Evolutionary conservation across 495 filamentous ascomycete genomes (phyloP).

Genomic region (Daldinia grandis): DNA sequence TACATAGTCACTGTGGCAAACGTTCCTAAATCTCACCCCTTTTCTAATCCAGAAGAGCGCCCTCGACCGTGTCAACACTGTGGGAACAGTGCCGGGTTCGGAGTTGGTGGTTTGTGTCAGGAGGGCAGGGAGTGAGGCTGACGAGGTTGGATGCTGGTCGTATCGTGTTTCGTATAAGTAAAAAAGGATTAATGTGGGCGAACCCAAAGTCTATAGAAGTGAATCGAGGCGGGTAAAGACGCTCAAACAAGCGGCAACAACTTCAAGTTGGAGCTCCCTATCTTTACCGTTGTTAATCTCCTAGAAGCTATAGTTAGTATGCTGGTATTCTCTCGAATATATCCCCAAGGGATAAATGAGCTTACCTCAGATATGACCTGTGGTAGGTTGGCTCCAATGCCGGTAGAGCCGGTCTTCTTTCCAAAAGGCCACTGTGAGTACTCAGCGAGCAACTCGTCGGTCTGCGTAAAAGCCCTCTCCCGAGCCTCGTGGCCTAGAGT

Average conservation of each 20-base stretch:
- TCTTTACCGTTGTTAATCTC: constrained; percentile 87
- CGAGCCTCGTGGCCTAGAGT: constrained; percentile 92
- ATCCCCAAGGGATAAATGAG: neutral
- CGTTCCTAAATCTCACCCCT: constrained; percentile 13
- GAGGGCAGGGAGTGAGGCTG: constrained; percentile 13
- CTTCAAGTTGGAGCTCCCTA: constrained; percentile 95
- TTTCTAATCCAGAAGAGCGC: constrained; percentile 28
- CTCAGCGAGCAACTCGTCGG: constrained; percentile 93
- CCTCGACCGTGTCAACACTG: constrained; percentile 5
- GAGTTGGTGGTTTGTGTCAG: constrained; percentile 8
- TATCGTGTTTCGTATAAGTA: constrained; percentile 26
- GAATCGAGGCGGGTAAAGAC: constrained; percentile 98
- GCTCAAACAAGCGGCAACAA: constrained; percentile 93
- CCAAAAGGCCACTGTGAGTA: constrained; percentile 98
- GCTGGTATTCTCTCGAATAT: neutral
- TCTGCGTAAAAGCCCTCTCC: constrained; percentile 94
- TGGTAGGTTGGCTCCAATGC: constrained; percentile 93
- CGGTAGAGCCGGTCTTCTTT: constrained; percentile 75
- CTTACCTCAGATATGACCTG: constrained; percentile 79
- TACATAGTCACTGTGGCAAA: constrained; percentile 1
- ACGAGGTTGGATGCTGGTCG: constrained; percentile 19
- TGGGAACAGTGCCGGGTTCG: constrained; percentile 1
- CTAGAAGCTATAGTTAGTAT: constrained; percentile 35
- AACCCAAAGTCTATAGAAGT: constrained; percentile 67
- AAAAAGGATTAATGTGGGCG: constrained; percentile 6